Base-by-base conservation (phyloP, 176 grass and related monocot species). In the Zoysia japonica region DNA sequence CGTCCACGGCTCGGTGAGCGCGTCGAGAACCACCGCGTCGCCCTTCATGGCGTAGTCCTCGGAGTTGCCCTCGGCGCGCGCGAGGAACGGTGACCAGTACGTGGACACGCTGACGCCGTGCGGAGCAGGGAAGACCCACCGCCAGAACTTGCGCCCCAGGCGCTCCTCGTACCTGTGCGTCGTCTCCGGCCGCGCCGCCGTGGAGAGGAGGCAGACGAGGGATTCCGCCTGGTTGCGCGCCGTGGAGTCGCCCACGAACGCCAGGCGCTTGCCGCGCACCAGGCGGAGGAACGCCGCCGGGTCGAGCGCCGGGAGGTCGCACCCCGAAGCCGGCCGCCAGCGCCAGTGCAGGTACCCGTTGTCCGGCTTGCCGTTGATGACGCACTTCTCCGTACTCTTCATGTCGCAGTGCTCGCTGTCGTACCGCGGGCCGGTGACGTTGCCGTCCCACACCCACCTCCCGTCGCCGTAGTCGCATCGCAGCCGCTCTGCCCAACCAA, bases 61-160 rank as follows among this genome's bases (percentile, higher is more conserved):
- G 11, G 78, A 1, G 53, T 49, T 44, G 2, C 81, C 77, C 19
- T 60, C 16, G 51, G 89, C 72, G 40, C 61, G 38, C 43, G 37
- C 85, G 4, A 91, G 68, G 61, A 91, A 71, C 9, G 85, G 82
- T 9, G 85, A 87, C 89, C 89, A 91, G 85, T 84, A 91, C 13
- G 70, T 54, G 70, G 85, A 84, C 57, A 87, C 19, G 43, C 48
- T 82, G 9, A 88, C 85, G n/a, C 20, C 6, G 78, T 85, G 70
- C 10, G 47, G n/a, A 14, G 77, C 2, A 28, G 82, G 70, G 81
- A 88, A 74, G 9, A 10, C n/a, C 72, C 74, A 68, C n/a, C 75
- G 74, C 82, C 67, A 77, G 89, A 87, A 76, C 65, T 87, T 47
- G 40, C 84, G 85, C 28, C 20, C 50, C 2, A 9, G 11, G n/a